Percentiles rank a stretch among this genome's conserved stretches.
Conservation (phyloP, 768 basidiomycete genomes). For the Pilatotrama ljubarskyi region DNA sequence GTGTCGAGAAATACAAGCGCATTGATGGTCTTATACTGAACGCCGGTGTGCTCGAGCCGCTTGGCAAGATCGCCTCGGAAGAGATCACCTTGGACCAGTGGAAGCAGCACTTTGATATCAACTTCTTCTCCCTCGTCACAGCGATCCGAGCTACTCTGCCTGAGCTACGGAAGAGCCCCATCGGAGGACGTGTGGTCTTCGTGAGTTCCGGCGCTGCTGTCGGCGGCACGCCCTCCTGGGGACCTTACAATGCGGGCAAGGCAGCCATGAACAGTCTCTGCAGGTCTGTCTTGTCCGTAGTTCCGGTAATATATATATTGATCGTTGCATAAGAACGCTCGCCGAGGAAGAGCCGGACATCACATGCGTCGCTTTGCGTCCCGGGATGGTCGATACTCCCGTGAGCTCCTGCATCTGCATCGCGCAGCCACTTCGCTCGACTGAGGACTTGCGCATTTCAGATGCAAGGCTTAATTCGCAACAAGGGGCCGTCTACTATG, state of each 20-base stretch:
- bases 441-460: constrained; percentile 30
- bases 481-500: constrained; percentile 56
- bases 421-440: neutral
- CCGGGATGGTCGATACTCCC: constrained; percentile 84
- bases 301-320: neutral
- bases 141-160: constrained; percentile 70
- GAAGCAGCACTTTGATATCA: constrained; percentile 79
- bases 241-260: constrained; percentile 79
- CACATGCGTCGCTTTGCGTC: constrained; percentile 74
- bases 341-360: constrained; percentile 82
- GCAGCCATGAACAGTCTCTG: constrained; percentile 88
- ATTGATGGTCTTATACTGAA: constrained; percentile 84
- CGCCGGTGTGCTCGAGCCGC: constrained; percentile 75
- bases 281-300: constrained; percentile 44
- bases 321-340: constrained; percentile 57
- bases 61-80: constrained; percentile 57
- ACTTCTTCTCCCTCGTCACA: constrained; percentile 82
- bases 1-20: constrained; percentile 53
- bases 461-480: constrained; percentile 71
- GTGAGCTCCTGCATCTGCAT: constrained; percentile 40
- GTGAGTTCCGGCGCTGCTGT: constrained; percentile 85
- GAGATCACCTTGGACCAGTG: constrained; percentile 55
- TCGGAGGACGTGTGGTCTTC: constrained; percentile 71
- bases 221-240: constrained; percentile 70
- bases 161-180: constrained; percentile 57